Evolutionary conservation across 768 basidiomycete species (phyloP).

Genomic region (Pseudohyphozyma bogoriensis): DNA sequence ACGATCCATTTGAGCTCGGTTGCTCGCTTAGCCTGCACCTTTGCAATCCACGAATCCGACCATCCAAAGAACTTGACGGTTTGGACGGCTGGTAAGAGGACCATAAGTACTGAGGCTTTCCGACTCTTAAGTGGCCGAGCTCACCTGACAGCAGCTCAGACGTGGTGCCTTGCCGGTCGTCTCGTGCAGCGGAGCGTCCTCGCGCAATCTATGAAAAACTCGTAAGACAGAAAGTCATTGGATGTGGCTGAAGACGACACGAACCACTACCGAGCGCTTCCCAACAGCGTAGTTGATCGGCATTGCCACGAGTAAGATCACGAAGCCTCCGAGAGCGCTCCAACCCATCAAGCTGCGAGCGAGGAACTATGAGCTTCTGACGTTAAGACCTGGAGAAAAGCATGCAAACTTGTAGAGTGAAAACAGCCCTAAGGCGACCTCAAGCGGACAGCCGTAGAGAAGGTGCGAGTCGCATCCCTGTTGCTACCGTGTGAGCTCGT

Average conservation of each 20-base stretch:
- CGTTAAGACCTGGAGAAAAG: not conserved
- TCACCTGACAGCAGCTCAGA: constrained; percentile 17
- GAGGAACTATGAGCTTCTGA: not conserved
- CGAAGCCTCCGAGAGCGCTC: constrained; percentile 27
- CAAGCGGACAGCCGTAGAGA: constrained; percentile 26
- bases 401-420: constrained; percentile 25
- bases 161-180: constrained; percentile 14
- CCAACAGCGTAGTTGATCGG: constrained; percentile 20
- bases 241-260: not conserved
- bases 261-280: not conserved
- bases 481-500: constrained; percentile 44
- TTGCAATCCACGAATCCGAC: constrained; percentile 10
- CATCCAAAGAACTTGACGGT: constrained; percentile 29
- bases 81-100: constrained; percentile 5
- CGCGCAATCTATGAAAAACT: not conserved
- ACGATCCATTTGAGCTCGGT: constrained; percentile 12
- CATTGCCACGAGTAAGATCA: not conserved
- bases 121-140: too few relatives aligned
- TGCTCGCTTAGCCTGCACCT: not conserved
- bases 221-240: not conserved
- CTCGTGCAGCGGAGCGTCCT: constrained; percentile 3
- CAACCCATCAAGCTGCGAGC: constrained; percentile 26
- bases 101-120: too few relatives aligned
- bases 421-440: constrained; percentile 11
- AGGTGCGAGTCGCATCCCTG: constrained; percentile 22